These are phyloP conservation scores for Phtheirospermum japonicum DNA, from an alignment of 257 asterid genomes.

Conservation along the genomic window DNA sequence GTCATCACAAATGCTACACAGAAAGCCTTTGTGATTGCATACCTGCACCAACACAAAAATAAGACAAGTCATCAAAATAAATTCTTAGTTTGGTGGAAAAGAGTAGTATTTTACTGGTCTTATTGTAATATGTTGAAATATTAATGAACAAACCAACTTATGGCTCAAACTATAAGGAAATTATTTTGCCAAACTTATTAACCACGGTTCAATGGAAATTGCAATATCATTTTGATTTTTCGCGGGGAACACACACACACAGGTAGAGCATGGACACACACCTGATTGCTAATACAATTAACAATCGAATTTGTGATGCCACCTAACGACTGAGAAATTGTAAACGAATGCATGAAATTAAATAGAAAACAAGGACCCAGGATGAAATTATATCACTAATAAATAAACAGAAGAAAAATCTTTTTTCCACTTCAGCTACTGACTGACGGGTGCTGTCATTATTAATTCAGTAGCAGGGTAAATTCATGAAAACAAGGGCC, in stretches of 20 bases:
- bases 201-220: too few species aligned
- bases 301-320: background rate
- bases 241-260: background rate
- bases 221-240: too few species aligned
- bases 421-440: background rate
- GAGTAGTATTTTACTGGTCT: conserved; percentile 1
- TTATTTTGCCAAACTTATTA: too few species aligned
- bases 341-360: background rate
- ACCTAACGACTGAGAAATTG: background rate
- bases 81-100: background rate
- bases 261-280: background rate
- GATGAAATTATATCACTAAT: background rate
- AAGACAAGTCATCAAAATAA: conserved; percentile 15
- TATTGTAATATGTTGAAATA: background rate
- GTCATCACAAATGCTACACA: conserved; percentile 83
- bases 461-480: background rate
- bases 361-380: background rate
- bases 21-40: conserved; percentile 89
- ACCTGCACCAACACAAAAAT: conserved; percentile 47
- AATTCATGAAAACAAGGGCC: background rate
- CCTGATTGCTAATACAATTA: background rate
- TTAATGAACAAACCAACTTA: background rate
- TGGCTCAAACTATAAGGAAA: too few species aligned
- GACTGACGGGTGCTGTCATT: background rate
- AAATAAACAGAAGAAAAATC: background rate